Conservation (phyloP, 73 alveolate species). For the Breviolum minutum region DNA sequence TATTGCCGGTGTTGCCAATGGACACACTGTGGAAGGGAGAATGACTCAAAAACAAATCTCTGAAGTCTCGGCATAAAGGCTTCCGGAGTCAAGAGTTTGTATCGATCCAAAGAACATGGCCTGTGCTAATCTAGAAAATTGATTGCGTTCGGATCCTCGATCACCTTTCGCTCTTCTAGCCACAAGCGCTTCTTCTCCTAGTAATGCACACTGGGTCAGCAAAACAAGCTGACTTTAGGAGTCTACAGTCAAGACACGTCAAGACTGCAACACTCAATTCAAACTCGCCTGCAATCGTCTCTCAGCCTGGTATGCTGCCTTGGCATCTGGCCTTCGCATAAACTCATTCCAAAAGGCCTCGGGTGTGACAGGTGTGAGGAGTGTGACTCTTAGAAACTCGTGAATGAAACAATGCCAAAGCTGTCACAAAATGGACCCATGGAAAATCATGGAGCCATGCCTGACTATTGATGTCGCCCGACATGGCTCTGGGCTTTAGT, state of each 20-base stretch:
- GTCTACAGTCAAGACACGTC: background rate
- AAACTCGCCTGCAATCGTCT: conserved; percentile 37
- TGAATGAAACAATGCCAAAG: background rate
- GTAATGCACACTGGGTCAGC: background rate
- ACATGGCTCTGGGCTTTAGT: background rate
- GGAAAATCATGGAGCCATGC: background rate
- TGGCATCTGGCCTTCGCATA: conserved; percentile 93
- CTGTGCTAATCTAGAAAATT: background rate
- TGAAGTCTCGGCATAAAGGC: background rate
- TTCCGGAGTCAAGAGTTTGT: background rate
- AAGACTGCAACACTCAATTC: background rate
- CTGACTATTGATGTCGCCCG: conserved; percentile 89
- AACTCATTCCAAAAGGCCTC: conserved; percentile 94
- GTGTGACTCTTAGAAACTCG: background rate
- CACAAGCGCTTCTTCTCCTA: conserved; percentile 86
- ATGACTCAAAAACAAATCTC: background rate
- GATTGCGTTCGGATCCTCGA: conserved; percentile 7
- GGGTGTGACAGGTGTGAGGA: background rate
- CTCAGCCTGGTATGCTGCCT: conserved; percentile 94
- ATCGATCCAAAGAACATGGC: background rate
- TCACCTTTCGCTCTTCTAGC: conserved; percentile 82
- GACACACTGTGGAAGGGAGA: background rate
- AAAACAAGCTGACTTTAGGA: background rate
- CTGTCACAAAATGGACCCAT: background rate
- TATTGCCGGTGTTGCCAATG: background rate